Evolutionary conservation across 345 rosid species (phyloP).

Genomic region (Camelina neglecta): DNA sequence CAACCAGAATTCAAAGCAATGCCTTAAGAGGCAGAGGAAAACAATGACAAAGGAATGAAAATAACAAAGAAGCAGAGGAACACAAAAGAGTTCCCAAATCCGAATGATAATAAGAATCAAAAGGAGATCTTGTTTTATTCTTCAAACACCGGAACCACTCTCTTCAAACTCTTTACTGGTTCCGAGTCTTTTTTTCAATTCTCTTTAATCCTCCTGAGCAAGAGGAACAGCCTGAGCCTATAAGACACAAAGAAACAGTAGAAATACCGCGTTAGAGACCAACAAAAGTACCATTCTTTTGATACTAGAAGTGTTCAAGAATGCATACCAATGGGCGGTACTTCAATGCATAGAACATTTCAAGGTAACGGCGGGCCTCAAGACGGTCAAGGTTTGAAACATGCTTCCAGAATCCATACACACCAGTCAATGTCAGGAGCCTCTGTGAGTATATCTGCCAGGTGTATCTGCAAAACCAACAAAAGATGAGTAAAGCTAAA

Average conservation of each 20-base stretch:
- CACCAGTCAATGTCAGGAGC: conserved; percentile 86
- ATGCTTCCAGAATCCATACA: conserved; percentile 97
- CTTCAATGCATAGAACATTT: conserved; percentile 93
- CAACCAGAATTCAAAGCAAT: conserved; percentile 27
- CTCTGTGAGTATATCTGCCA: conserved; percentile 91
- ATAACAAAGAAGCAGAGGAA: conserved; percentile 35
- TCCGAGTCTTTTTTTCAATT: conserved; percentile 13
- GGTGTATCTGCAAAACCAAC: conserved; percentile 60
- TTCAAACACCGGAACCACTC: conserved; percentile 24
- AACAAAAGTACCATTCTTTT: not conserved
- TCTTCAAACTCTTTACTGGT: conserved; percentile 27
- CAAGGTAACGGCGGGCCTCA: conserved; percentile 89
- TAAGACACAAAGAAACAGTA: not conserved
- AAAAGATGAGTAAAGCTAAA: conserved; percentile 1
- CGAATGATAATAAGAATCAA: conserved; percentile 33
- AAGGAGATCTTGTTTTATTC: conserved; percentile 37
- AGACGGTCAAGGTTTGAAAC: conserved; percentile 89
- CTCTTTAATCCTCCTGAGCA: conserved; percentile 35
- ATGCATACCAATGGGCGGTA: conserved; percentile 72
- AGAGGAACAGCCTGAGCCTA: conserved; percentile 49
- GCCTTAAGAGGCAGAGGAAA: conserved; percentile 14
- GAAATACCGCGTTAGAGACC: not conserved
- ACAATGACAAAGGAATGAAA: not conserved
- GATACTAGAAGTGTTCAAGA: not conserved
- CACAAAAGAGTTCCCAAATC: conserved; percentile 30